phyloP scores from a whole-genome alignment of 2,329 filamentous ascomycete genomes.

The Microdochium bolleyi region DNA sequence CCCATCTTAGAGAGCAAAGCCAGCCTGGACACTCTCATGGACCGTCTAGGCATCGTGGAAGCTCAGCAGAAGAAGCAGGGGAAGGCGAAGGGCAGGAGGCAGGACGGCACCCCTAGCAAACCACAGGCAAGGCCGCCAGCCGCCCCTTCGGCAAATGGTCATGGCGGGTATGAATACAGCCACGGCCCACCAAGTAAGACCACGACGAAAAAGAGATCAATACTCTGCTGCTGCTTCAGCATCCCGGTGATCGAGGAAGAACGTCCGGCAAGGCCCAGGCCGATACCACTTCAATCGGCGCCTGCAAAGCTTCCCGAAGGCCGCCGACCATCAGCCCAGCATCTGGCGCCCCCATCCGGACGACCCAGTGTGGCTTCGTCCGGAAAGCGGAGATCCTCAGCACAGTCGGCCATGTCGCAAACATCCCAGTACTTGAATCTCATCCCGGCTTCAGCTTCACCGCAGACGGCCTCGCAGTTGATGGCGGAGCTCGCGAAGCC shows the following conservation, averaged over 20 bases:
- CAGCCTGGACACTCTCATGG: conserved; percentile 82
- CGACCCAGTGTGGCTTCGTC: conserved; percentile 9
- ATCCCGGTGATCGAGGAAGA: conserved; percentile 38
- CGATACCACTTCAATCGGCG: conserved; percentile 34
- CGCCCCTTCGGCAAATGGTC: conserved; percentile 17
- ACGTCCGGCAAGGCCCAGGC: conserved; percentile 34
- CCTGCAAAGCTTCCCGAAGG: conserved; percentile 17
- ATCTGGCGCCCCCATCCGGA: conserved; percentile 18
- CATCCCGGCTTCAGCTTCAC: conserved; percentile 60
- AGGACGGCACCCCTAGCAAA: conserved; percentile 10
- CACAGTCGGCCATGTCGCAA: conserved; percentile 18
- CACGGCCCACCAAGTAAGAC: conserved; percentile 11
- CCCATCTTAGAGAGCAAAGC: conserved; percentile 57
- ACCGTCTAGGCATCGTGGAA: conserved; percentile 68
- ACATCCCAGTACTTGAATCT: conserved; percentile 49
- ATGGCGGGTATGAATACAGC: conserved; percentile 6
- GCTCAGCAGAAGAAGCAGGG: conserved; percentile 36
- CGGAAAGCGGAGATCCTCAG: conserved; percentile 13
- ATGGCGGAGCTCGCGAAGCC: conserved; percentile 71
- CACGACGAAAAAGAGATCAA: conserved; percentile 21
- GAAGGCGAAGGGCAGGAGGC: background rate
- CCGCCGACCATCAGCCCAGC: conserved; percentile 15
- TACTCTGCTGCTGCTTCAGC: conserved; percentile 46
- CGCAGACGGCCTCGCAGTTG: conserved; percentile 61
- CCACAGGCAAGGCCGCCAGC: conserved; percentile 10